Conservation (phyloP, 257 asterid genomes). For the Thymus mandschuricus region DNA sequence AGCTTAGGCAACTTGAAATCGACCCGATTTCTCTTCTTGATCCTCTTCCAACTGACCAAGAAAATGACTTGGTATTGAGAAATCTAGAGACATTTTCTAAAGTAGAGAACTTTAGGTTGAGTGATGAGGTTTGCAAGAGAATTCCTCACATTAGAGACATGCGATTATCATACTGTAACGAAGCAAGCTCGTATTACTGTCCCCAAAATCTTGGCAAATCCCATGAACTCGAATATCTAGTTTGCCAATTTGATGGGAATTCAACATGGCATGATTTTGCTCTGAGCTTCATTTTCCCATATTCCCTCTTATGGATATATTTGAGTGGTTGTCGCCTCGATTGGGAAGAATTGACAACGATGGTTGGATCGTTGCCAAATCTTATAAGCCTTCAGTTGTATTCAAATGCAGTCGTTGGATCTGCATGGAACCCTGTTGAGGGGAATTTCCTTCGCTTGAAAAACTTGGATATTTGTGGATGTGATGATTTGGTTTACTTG, state of each 20-base stretch:
- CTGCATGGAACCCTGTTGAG: background rate
- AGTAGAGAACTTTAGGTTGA: no score
- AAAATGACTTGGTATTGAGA: no score
- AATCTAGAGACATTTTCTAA: no score
- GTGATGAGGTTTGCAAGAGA: no score
- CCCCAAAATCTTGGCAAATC: background rate
- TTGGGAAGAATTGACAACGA: slow-evolving; percentile 1
- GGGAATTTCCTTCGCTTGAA: background rate
- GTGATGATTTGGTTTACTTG: background rate
- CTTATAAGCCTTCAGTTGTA: background rate
- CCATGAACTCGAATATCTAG: background rate
- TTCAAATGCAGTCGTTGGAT: background rate
- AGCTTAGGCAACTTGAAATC: background rate
- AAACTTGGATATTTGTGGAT: no score
- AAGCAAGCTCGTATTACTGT: background rate
- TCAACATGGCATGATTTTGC: no score
- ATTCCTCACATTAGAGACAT: background rate
- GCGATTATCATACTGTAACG: background rate
- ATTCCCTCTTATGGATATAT: background rate
- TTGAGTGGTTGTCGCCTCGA: background rate
- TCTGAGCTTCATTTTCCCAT: no score
- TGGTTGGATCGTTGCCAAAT: slow-evolving; percentile 8
- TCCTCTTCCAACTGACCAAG: background rate
- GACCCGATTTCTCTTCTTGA: background rate
- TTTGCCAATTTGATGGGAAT: no score